Conservation (phyloP, 495 filamentous ascomycete species). For the Podospora bellae-mahoneyi region DNA sequence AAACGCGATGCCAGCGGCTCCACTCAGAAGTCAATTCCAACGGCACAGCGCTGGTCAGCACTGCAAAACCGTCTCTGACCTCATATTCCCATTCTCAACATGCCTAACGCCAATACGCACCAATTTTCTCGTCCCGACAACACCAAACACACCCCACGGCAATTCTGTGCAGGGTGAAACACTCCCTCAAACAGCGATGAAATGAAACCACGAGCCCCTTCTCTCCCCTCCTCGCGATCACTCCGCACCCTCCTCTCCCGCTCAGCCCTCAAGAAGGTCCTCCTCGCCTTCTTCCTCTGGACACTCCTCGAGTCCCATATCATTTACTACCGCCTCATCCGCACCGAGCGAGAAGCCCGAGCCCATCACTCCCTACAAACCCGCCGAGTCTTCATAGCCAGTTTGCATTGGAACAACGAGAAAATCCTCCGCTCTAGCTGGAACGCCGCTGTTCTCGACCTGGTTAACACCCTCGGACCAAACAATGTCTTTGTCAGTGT, state of each 20-base stretch:
- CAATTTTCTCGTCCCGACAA: neutral
- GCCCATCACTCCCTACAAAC: conserved; percentile 13
- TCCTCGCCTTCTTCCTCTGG: conserved; percentile 27
- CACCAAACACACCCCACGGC: neutral
- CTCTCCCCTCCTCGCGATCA: conserved; percentile 21
- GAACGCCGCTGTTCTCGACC: conserved; percentile 56
- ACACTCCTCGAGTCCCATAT: conserved; percentile 32
- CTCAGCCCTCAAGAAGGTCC: conserved; percentile 29
- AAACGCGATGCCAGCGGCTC: neutral
- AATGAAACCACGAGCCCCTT: conserved; percentile 14
- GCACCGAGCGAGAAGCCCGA: conserved; percentile 21
- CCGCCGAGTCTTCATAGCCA: conserved; percentile 61
- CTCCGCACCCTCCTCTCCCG: conserved; percentile 25
- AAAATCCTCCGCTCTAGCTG: conserved; percentile 58
- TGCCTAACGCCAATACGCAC: neutral
- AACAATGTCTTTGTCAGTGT: conserved; percentile 70
- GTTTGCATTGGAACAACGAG: conserved; percentile 70
- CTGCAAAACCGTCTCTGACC: neutral
- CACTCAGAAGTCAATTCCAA: neutral
- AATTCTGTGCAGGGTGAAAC: no score
- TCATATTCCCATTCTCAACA: neutral
- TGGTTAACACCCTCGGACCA: conserved; percentile 55
- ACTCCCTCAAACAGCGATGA: neutral
- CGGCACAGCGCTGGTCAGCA: neutral
- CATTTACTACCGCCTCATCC: conserved; percentile 30